These are phyloP conservation scores for Pascua sp. DNA, from an alignment of 1,284 basidiomycete species.

Conservation along the genomic window DNA sequence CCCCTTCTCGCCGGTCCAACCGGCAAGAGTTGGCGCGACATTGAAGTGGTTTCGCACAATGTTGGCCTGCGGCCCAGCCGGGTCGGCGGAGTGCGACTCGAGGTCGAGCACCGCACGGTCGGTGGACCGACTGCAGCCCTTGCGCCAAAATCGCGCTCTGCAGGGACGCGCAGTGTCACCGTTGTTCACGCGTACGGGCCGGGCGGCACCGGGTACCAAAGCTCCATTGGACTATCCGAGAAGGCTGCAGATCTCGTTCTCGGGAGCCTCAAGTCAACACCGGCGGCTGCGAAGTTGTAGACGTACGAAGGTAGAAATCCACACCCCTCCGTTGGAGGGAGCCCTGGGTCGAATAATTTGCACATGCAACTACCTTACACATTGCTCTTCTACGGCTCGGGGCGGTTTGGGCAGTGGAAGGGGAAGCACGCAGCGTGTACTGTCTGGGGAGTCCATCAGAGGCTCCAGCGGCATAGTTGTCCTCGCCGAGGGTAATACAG, in stretches of 20 bases:
- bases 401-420: too few species aligned
- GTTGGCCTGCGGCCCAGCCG: slow-evolving; percentile 69
- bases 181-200: slow-evolving; percentile 68
- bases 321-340: too few species aligned
- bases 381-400: too few species aligned
- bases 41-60: slow-evolving; percentile 59
- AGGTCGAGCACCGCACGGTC: slow-evolving; percentile 56
- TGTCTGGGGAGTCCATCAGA: too few species aligned
- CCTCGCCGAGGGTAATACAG: too few species aligned
- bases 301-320: background rate
- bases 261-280: slow-evolving; percentile 2
- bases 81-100: slow-evolving; percentile 65
- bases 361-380: too few species aligned
- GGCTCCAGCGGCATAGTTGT: too few species aligned
- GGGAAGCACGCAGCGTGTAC: too few species aligned
- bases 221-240: slow-evolving; percentile 39
- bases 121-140: slow-evolving; percentile 29
- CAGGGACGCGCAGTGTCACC: slow-evolving; percentile 50
- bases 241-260: slow-evolving; percentile 36
- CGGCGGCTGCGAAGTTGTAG: slow-evolving; percentile 9
- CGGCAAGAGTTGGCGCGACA: slow-evolving; percentile 42
- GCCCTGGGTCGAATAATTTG: too few species aligned
- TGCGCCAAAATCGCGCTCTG: slow-evolving; percentile 41
- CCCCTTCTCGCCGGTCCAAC: slow-evolving; percentile 41
- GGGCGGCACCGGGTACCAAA: slow-evolving; percentile 44